Base-by-base conservation (phyloP, 441 rosid genomes). In the Arabidopsis lyrata region DNA sequence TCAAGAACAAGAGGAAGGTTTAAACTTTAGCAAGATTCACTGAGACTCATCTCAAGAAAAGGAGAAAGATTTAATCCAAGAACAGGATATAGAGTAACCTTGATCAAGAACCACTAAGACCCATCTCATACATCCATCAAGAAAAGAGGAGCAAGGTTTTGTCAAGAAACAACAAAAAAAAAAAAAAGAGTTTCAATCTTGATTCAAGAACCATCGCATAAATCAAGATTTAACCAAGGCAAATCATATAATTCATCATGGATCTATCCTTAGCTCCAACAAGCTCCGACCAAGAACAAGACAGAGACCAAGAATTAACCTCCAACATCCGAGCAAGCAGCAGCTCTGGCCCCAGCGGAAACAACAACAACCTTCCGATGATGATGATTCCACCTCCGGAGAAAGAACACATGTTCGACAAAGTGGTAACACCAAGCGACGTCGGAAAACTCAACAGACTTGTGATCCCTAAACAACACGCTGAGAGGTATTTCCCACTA, bases 401-500 rank as follows among this genome's bases (percentile, higher is more conserved):
- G 82, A 88, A 83, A 83, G 93, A 88, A 58, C 89, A 86, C 81
- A 88, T 88, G 93, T 88, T 88, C 63, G 89, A 88, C 72, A 88
- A 88, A 81, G 89, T 85, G 6, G 89, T 88, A 49, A 88, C 93
- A 32, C 93, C 93, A 14, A 88, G 93, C 64, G 99, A 95, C 77
- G 99, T 95, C 3, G 99, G 97, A 12, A 95, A 95, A 82, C 88
- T 95, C 24, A 95, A 95, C 79, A 86, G 99, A 35, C 89, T 95
- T 0, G 99, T 95, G 35, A 95, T 95, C 41, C 99, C 97, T 8
- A 95, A 95, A 80, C 97, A 95, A 70, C 96, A 95, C 66, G 99
- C 99, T 3, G 99, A 95, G 87, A 90, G 80, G 79, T 92, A 80
- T 84, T 92, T 95, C 81, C 99, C 99, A 13, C 82, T 95, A 0